phyloP scores from a whole-genome alignment of 2,329 filamentous ascomycete species.

The Lasiodiplodia sp. region DNA sequence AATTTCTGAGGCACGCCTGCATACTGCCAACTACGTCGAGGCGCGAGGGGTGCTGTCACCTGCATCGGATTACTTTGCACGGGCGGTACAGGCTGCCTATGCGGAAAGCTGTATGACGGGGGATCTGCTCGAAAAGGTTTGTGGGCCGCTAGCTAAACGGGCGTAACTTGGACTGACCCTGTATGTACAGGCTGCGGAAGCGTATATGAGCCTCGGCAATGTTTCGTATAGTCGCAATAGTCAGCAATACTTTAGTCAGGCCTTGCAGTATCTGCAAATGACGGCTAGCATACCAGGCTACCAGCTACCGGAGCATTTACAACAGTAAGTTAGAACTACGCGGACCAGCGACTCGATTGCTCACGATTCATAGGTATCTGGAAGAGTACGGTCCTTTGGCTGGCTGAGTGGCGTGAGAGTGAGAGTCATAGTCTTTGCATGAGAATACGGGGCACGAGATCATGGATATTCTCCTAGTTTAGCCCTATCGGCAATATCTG shows the following conservation, averaged over 20 bases:
- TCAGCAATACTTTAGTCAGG: slow-evolving; percentile 54
- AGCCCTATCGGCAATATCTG: not conserved
- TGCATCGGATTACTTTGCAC: slow-evolving; percentile 59
- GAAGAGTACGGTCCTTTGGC: slow-evolving; percentile 51
- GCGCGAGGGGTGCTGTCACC: slow-evolving; percentile 59
- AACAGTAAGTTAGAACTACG: slow-evolving; percentile 48
- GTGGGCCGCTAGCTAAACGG: slow-evolving; percentile 28
- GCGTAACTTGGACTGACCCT: slow-evolving; percentile 23
- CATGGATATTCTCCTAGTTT: not conserved
- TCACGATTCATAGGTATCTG: slow-evolving; percentile 46
- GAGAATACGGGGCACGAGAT: slow-evolving; percentile 18
- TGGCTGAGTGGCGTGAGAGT: slow-evolving; percentile 14
- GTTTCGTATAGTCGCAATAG: slow-evolving; percentile 55
- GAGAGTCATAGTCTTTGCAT: not conserved
- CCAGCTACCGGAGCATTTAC: slow-evolving; percentile 52
- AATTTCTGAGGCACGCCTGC: slow-evolving; percentile 40
- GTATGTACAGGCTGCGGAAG: slow-evolving; percentile 55
- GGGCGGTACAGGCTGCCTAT: slow-evolving; percentile 55
- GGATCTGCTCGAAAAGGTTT: slow-evolving; percentile 54
- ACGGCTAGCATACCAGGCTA: slow-evolving; percentile 54
- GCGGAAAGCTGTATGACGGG: slow-evolving; percentile 49
- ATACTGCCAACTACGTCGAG: slow-evolving; percentile 58
- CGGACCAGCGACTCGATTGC: not conserved
- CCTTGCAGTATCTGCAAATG: slow-evolving; percentile 54
- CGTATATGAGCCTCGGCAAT: slow-evolving; percentile 61